These are phyloP conservation scores for Dactylis glomerata DNA, from an alignment of 176 grass and related monocot species.

Conservation along the genomic window DNA sequence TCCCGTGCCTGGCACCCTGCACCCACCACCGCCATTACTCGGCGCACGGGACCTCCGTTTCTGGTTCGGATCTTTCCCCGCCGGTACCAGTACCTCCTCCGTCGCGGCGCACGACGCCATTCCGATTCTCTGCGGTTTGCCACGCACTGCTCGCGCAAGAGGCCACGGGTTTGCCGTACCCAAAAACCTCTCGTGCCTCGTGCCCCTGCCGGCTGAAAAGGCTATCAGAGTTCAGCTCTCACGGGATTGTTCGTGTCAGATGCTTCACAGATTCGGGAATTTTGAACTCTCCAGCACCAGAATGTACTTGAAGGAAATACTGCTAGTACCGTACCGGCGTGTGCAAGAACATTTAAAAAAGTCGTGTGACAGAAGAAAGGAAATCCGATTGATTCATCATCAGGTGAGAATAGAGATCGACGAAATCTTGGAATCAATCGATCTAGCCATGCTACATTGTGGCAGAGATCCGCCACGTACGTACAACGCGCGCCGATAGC, in stretches of 20 bases:
- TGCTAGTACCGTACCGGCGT: neutral
- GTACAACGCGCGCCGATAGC: neutral
- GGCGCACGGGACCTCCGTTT: constrained; percentile 28
- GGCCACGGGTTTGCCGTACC: neutral
- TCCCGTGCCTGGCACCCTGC: constrained; percentile 30
- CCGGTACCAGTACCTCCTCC: neutral
- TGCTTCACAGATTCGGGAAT: neutral
- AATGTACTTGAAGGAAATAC: neutral
- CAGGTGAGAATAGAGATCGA: neutral
- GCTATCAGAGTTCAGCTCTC: neutral
- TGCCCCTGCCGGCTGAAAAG: neutral
- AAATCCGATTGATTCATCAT: neutral
- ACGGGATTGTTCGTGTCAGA: neutral
- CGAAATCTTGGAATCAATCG: constrained; percentile 9
- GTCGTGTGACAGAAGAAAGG: neutral
- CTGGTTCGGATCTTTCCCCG: neutral
- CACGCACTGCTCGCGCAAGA: too few species aligned
- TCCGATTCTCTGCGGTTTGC: neutral
- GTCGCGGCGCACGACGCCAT: neutral
- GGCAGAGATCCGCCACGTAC: neutral
- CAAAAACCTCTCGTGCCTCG: neutral
- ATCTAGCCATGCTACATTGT: neutral
- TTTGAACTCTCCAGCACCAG: neutral
- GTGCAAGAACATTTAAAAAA: neutral
- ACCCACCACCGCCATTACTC: constrained; percentile 29